Evolutionary conservation across 2,329 filamentous ascomycete species (phyloP).

Genomic region (Aurifilum marmelostoma): DNA sequence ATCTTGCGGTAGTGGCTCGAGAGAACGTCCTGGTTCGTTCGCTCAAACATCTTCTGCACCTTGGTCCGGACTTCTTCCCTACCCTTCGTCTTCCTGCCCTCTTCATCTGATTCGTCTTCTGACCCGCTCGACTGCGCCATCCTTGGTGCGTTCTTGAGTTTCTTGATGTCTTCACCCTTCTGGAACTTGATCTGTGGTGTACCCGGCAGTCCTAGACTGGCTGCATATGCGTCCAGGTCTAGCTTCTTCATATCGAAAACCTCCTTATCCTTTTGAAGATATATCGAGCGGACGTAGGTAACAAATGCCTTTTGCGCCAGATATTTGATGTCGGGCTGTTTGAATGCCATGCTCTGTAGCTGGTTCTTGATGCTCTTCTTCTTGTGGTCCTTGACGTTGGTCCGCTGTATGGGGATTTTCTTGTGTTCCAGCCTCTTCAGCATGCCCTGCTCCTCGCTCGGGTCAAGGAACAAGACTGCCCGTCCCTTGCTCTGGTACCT

Average conservation of each 20-base stretch:
- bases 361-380: slow-evolving; percentile 83
- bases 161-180: slow-evolving; percentile 86
- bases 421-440: slow-evolving; percentile 81
- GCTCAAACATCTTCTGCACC: slow-evolving; percentile 97
- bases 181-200: slow-evolving; percentile 91
- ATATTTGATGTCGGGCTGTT: slow-evolving; percentile 92
- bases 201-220: slow-evolving; percentile 85
- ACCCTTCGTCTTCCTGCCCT: slow-evolving; percentile 58
- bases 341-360: slow-evolving; percentile 93
- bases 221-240: slow-evolving; percentile 82
- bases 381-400: slow-evolving; percentile 87
- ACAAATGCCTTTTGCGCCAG: slow-evolving; percentile 95
- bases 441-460: slow-evolving; percentile 93
- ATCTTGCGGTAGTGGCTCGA: slow-evolving; percentile 93
- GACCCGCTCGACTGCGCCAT: slow-evolving; percentile 67
- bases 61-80: slow-evolving; percentile 84
- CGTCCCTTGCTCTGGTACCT: slow-evolving; percentile 85
- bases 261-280: slow-evolving; percentile 89
- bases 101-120: slow-evolving; percentile 55
- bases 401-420: slow-evolving; percentile 84
- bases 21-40: slow-evolving; percentile 92
- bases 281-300: slow-evolving; percentile 82
- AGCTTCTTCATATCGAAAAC: slow-evolving; percentile 84
- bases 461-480: slow-evolving; percentile 89
- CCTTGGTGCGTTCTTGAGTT: slow-evolving; percentile 82